Evolutionary conservation across 2,329 filamentous ascomycete species (phyloP).

Genomic region (Alternaria consortialis): DNA sequence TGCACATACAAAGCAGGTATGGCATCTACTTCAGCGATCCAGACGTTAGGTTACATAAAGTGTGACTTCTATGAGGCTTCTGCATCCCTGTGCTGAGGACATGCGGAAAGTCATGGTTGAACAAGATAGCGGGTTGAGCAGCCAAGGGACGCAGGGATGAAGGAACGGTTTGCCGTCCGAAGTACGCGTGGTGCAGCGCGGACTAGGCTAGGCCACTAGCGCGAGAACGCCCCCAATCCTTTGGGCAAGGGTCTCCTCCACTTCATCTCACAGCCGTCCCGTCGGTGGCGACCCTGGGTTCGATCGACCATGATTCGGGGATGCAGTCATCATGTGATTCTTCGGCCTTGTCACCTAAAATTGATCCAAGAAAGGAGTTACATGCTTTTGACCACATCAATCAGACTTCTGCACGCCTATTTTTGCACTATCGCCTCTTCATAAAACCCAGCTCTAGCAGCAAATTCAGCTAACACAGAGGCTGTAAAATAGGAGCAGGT

Average conservation of each 20-base stretch:
- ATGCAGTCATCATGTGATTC: not conserved
- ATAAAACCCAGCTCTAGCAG: no score
- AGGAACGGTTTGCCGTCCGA: not conserved
- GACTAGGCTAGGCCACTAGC: not conserved
- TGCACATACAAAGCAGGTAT: not conserved
- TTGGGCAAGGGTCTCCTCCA: not conserved
- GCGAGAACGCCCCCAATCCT: not conserved
- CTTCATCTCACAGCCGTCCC: not conserved
- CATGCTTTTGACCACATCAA: not conserved
- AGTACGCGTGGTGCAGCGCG: not conserved
- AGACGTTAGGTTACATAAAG: not conserved
- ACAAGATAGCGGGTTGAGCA: not conserved
- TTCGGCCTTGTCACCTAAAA: not conserved
- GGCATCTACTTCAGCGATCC: not conserved
- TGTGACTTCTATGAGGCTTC: no score
- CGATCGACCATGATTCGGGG: not conserved
- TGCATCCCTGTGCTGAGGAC: not conserved
- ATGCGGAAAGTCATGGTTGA: not conserved
- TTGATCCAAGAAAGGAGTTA: no score
- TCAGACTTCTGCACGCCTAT: not conserved
- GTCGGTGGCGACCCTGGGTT: not conserved
- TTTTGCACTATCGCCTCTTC: no score
- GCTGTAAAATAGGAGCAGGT: no score
- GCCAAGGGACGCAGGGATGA: not conserved
- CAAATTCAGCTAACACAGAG: no score